Base-by-base conservation (phyloP, 192 early-diverging fungal species). In the Umbelopsis ramanniana region DNA sequence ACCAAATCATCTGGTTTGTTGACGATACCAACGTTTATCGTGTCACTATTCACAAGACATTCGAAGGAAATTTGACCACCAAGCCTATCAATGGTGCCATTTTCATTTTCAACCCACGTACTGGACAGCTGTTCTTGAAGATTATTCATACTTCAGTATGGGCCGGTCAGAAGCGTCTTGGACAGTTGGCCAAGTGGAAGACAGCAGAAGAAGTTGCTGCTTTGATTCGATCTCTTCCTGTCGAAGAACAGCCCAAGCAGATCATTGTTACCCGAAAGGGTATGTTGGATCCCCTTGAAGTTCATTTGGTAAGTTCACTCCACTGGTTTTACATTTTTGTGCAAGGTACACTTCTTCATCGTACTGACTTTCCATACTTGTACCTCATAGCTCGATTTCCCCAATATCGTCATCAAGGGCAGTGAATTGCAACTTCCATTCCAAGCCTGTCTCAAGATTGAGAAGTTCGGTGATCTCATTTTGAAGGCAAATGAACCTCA, bases 21-120 rank as follows among this genome's bases (percentile, higher is more conserved):
- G 97, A 99, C 79, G 97, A 99, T 77, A 98, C 97, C 52, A 99
- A 99, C 70, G 97, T 99, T 4, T 99, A 99, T 83, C 94, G 97
- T 74, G 97, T 99, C 23, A 99, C 96, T 10, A 97, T 97, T 77
- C 97, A 99, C 86, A 97, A 97, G 89, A 99, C 97, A 7, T 98
- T 97, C 72, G 97, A 99, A 80, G 97, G 97, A 50, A 99, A 99
- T 79, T 91, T 99, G 87, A 95, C 89, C 46, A 99, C 97, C n/a
- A 98, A 98, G 75, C 97, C 97, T 12, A 97, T 99, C 80, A 99
- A 99, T 82, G 97, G 97, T 52, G 97, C 96, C 23, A 96, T 99
- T 78, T 97, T 98, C 73, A 96, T 99, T 69, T 94, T 99, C 86
- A 99, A 99, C 71, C 97, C 97, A 48, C 91, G 97, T 72, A 99